Evolutionary conservation across 257 asterid species (phyloP), one percentile per base, ranked within the genome.

Genomic region (Solanum phureja): DNA sequence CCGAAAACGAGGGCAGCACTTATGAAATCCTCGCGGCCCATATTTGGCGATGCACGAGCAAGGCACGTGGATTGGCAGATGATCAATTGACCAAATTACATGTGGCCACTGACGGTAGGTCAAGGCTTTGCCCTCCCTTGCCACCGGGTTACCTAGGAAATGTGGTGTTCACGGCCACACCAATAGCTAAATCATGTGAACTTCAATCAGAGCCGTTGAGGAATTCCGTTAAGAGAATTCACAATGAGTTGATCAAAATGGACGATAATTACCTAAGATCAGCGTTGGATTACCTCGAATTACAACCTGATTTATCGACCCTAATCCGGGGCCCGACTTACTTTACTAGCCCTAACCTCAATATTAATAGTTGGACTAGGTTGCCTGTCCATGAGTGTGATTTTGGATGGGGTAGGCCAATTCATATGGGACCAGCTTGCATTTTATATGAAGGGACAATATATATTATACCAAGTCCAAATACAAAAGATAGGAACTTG

Each of bases 351-450:
- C 98, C 98, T 4, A 96, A 96, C 29, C 58, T 96, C 6, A 94
- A 92, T 14, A 93, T 96, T 33, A 94, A 93, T 35, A 96, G 98
- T 90, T 95, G 98, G 98, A 92, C 94, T 27, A 93, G 93, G 46
- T 71, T 95, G 88, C 98, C 98, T 23, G 86, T 95, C 5, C 90
- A 92, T 88, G 98, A 94, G 1, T 90, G 95, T 21, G 98, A 96
- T 81, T 96, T 96, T 85, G 98, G 98, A 56, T 96, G 98, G 98
- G 98, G 98, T 16, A 92, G 93, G 35, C 98, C 95, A 83, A 88
- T 94, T 11, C 91, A 90, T 42, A 90, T 95, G 96, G 98, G 95
- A 6, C 98, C 98, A 0, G 98, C 95, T 11, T 83, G 92, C 21
- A 91, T 91, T 82, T 93, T 91, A 1, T 94, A 92, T 11, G 98